phyloP scores from a whole-genome alignment of 192 early-diverging fungal genomes.

The Coemansia sp. region DNA sequence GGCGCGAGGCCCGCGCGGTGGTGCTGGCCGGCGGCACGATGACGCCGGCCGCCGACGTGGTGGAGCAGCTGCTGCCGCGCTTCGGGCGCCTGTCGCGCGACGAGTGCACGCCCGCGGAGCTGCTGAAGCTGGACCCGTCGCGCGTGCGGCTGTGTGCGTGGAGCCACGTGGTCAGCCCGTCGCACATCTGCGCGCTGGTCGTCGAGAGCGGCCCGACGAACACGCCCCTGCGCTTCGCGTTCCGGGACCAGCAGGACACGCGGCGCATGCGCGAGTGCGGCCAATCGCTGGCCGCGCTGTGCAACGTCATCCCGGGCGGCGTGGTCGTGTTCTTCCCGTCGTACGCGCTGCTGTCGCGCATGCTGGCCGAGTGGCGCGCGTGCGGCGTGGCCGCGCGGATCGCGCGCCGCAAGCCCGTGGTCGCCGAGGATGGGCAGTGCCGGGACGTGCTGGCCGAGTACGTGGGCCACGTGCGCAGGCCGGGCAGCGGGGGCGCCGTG shows the following conservation, averaged over 20 bases:
- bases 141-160: constrained; percentile 70
- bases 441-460: constrained; percentile 59
- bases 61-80: constrained; percentile 23
- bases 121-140: constrained; percentile 5
- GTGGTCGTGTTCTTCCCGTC: constrained; percentile 88
- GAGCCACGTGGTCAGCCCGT: constrained; percentile 79
- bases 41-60: constrained; percentile 68
- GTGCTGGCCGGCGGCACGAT: constrained; percentile 93
- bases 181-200: constrained; percentile 69
- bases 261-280: constrained; percentile 67
- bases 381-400: constrained; percentile 54
- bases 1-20: constrained; percentile 76
- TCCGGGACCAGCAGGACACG: constrained; percentile 15
- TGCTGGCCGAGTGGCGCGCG: constrained; percentile 56
- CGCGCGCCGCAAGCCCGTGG: constrained; percentile 64
- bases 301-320: constrained; percentile 76
- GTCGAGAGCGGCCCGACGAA: constrained; percentile 66
- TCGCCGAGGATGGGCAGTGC: constrained; percentile 55
- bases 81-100: constrained; percentile 2
- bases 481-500: constrained; percentile 62
- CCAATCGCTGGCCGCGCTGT: constrained; percentile 65
- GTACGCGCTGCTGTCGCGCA: constrained; percentile 70
- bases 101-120: not conserved
- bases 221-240: constrained; percentile 65
- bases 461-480: constrained; percentile 41